These are phyloP conservation scores for Pestalotiopsis fici DNA, from an alignment of 2,329 filamentous ascomycete genomes.

Conservation along the genomic window DNA sequence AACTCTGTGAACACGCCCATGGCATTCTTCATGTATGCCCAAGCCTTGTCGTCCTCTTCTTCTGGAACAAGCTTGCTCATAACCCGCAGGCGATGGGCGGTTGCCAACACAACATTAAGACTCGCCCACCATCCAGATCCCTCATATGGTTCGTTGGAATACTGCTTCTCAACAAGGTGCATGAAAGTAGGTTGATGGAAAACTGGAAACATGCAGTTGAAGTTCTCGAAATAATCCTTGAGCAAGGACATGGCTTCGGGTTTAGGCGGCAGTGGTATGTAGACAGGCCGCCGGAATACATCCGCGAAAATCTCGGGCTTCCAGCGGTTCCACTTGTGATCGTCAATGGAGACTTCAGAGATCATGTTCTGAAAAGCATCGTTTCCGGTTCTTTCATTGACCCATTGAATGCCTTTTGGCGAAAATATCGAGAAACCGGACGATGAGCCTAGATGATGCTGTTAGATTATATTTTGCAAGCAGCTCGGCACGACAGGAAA, in stretches of 20 bases:
- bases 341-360: slow-evolving; percentile 82
- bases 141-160: slow-evolving; percentile 88
- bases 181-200: slow-evolving; percentile 99
- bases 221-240: slow-evolving; percentile 96
- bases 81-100: slow-evolving; percentile 86
- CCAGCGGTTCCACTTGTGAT: slow-evolving; percentile 97
- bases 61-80: slow-evolving; percentile 92
- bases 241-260: slow-evolving; percentile 85
- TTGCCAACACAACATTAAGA: slow-evolving; percentile 90
- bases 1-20: slow-evolving; percentile 91
- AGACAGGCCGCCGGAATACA: slow-evolving; percentile 83
- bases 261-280: slow-evolving; percentile 80
- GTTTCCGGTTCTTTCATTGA: slow-evolving; percentile 97
- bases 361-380: slow-evolving; percentile 95
- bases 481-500: neutral
- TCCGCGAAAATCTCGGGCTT: slow-evolving; percentile 97
- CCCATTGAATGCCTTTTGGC: slow-evolving; percentile 96
- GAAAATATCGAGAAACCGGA: slow-evolving; percentile 99
- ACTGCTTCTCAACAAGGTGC: slow-evolving; percentile 93
- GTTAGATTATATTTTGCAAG: neutral
- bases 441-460: slow-evolving; percentile 68
- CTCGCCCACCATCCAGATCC: slow-evolving; percentile 99
- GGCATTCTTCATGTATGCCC: slow-evolving; percentile 95
- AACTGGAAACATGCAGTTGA: slow-evolving; percentile 97
- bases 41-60: slow-evolving; percentile 92